These are phyloP conservation scores for Beauveria sp. DNA, from an alignment of 2,329 filamentous ascomycete genomes.

Conservation along the genomic window DNA sequence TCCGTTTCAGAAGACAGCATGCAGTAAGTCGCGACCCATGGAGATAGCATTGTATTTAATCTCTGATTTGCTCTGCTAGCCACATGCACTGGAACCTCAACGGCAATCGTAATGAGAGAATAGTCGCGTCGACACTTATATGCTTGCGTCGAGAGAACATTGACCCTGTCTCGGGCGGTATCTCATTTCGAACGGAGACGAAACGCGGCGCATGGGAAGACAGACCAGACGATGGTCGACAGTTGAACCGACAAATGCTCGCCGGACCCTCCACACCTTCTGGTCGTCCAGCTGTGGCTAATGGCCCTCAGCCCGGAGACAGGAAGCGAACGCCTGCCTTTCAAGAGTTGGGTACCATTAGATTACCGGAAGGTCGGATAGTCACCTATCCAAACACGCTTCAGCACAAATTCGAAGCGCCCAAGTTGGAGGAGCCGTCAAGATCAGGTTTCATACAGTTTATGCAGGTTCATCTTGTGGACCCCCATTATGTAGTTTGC, in stretches of 20 bases:
- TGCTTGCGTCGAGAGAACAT: conserved; percentile 1
- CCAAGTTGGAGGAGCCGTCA: background rate
- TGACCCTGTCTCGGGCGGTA: background rate
- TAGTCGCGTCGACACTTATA: background rate
- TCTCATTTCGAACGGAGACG: background rate
- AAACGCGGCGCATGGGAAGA: background rate
- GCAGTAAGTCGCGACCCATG: background rate
- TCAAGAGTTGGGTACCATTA: background rate
- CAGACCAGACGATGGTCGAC: background rate
- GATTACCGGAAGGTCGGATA: background rate
- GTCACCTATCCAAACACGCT: background rate
- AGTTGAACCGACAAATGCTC: background rate
- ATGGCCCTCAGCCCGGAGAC: background rate
- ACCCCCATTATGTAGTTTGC: background rate
- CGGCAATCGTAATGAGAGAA: background rate
- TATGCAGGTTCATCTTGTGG: background rate
- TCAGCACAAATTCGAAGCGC: conserved; percentile 1
- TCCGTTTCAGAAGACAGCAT: background rate
- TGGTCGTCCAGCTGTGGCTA: background rate
- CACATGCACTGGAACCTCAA: background rate
- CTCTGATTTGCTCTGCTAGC: background rate
- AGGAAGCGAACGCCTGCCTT: background rate
- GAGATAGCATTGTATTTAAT: fast-evolving
- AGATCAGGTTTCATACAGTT: background rate
- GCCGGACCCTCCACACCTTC: background rate